Base-by-base conservation (phyloP, 2,329 filamentous ascomycete genomes). In the Dothideomycetes sp. region DNA sequence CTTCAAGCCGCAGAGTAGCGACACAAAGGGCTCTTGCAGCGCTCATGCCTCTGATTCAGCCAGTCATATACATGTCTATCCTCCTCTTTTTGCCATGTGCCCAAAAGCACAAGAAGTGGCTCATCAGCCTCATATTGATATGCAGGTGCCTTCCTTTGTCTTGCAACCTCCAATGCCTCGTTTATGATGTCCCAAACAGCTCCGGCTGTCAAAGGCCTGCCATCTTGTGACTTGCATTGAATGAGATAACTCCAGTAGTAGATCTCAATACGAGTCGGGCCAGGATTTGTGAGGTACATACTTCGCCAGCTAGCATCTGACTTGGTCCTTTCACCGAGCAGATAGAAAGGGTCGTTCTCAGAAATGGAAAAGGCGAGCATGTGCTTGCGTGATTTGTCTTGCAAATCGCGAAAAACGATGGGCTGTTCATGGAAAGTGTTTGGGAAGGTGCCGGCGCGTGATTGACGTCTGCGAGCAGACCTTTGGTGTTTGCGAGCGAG, bases 221-320 rank as follows among this genome's bases (percentile, higher is more conserved):
- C 37, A 11, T 40, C 37, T 33, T 40, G 37, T 27, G 37, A 40
- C 16, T 40, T 29, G n/a, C 37, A 40, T 12, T 29, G 37, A 17
- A 40, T 40, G 8, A 40, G 37, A 5, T 40, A 33, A 10, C 37
- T 40, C 37, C 37, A 40, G 29, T 40, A 40, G 29, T 33, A 40
- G 4, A 40, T 28, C 16, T 40, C 37, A 17, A 40, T 40, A 5
- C 37, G 37, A 4, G 37, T 40, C 4, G 37, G 37, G 15, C 28
- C 37, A 6, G 37, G 37, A 25, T 40, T 40, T 11, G 37, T 32
- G n/a, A 40, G 27, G 29, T 40, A 40, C 37, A 40, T 40, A 12
- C 27, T 40, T 4, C 37, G 37, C 37, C 37, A 40, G 18, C 28
- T 32, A 4, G 37, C 37, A 12, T 33, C 8, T 7, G 37, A 6